Base-by-base conservation (phyloP, 23 red algal species). In the Chondrus crispus region DNA sequence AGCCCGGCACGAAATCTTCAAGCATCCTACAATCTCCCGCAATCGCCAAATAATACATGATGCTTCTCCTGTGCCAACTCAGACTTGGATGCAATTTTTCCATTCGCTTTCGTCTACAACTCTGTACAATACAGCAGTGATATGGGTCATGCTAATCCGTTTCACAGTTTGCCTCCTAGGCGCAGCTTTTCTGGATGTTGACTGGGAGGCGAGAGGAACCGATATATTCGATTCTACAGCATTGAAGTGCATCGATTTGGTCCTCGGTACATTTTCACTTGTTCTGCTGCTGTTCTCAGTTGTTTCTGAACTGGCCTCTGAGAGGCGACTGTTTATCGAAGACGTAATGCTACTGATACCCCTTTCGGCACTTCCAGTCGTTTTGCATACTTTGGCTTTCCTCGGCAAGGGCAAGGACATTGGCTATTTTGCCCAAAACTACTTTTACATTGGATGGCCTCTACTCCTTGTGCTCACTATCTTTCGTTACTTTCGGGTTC, bases 401-500 rank as follows among this genome's bases (percentile, higher is more conserved):
- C 43, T 39, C 4, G 85, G 85, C 13, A 53, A 30, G 20, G 85
- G 85, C 3, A 62, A 28, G 24, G 44, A 32, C 46, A 76, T 22
- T 39, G 35, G 29, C 5, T 68, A 76, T 37, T 71, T 88, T 74
- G 68, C 68, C 5, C 4, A 52, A 12, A 58, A 54, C 33, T 45
- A 74, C 19, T 76, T 88, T 46, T 55, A 51, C 29, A 13, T 88
- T 45, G 68, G 48, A 50, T 88, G 85, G 85, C 85, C 85, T 18
- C 38, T 88, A 4, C 85, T 88, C 33, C 28, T 88, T 32, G 2
- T 44, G 47, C 51, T 68, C 3, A 60, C 74, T 46, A 43, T 88
- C 57, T 88, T 75, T 43, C 85, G 66, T 3, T 76, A 75, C n/a
- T 75, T 88, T 39, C 85, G 85, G 12, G 68, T 88, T 22, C 63